These are phyloP conservation scores for Mycena maculata DNA, from an alignment of 768 basidiomycete genomes.

Conservation along the genomic window DNA sequence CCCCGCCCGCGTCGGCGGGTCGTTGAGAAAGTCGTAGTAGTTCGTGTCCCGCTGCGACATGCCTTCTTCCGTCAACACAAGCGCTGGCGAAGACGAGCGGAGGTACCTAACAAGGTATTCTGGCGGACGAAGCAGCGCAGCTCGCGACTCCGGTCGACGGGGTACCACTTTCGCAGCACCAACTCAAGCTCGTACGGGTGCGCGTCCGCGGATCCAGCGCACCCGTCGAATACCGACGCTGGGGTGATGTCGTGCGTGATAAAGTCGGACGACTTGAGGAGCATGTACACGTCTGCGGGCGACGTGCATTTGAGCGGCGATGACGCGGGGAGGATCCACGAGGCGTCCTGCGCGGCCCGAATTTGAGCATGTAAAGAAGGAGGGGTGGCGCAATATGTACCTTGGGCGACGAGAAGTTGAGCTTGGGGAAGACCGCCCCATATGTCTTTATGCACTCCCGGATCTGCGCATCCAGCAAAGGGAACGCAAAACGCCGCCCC, in stretches of 20 bases:
- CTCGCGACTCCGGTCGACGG: constrained; percentile 86
- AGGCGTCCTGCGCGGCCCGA: constrained; percentile 73
- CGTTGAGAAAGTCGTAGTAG: constrained; percentile 88
- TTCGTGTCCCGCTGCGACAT: constrained; percentile 91
- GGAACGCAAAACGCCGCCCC: constrained; percentile 70
- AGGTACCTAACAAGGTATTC: constrained; percentile 74
- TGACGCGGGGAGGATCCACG: constrained; percentile 88
- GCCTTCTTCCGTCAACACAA: constrained; percentile 34
- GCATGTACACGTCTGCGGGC: constrained; percentile 90
- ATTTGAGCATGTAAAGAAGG: neutral
- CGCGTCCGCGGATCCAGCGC: constrained; percentile 43
- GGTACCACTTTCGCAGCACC: constrained; percentile 91
- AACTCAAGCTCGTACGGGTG: constrained; percentile 77
- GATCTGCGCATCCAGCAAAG: constrained; percentile 82
- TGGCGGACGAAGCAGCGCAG: constrained; percentile 90
- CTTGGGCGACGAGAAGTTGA: constrained; percentile 96
- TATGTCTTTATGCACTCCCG: constrained; percentile 72
- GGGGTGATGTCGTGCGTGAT: constrained; percentile 79
- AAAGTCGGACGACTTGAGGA: constrained; percentile 94
- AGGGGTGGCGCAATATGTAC: constrained; percentile 53
- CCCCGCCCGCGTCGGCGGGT: constrained; percentile 61
- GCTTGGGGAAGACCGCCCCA: constrained; percentile 92
- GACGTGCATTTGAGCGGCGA: constrained; percentile 88
- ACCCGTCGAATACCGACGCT: constrained; percentile 75
- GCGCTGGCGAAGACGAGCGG: neutral